Evolutionary conservation across 2,329 filamentous ascomycete species (phyloP).

Genomic region (Alternaria consortialis): DNA sequence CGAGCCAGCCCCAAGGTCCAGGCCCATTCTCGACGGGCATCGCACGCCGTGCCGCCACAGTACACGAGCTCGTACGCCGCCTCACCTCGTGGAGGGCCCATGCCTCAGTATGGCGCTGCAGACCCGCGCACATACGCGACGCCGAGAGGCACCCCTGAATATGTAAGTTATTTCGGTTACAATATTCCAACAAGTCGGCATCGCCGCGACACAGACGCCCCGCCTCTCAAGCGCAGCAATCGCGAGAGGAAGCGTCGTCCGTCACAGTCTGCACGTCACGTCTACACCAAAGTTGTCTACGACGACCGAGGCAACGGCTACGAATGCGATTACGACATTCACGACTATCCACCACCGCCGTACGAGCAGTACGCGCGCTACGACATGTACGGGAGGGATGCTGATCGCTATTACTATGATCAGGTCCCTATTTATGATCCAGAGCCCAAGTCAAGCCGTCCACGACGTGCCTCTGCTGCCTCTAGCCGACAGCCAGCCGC

Average conservation of each 20-base stretch:
- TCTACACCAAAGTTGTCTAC: constrained; percentile 65
- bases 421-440: constrained; percentile 59
- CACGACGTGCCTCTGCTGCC: constrained; percentile 65
- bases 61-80: constrained; percentile 47
- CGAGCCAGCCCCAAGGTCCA: constrained; percentile 58
- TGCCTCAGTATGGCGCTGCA: constrained; percentile 55
- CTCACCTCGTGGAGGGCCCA: constrained; percentile 43
- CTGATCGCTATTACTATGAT: constrained; percentile 63
- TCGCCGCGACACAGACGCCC: constrained; percentile 50
- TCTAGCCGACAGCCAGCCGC: constrained; percentile 56
- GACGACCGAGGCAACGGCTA: constrained; percentile 61
- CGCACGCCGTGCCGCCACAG: constrained; percentile 59
- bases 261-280: constrained; percentile 62
- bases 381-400: constrained; percentile 62
- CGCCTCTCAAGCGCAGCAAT: constrained; percentile 52
- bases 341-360: constrained; percentile 59
- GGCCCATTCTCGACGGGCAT: constrained; percentile 65
- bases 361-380: constrained; percentile 60
- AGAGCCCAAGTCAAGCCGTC: constrained; percentile 57
- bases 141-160: constrained; percentile 66
- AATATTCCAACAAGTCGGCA: constrained; percentile 53
- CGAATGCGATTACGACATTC: constrained; percentile 56
- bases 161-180: constrained; percentile 70
- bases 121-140: constrained; percentile 55
- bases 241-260: constrained; percentile 59